Evolutionary conservation across 78 protist genomes (phyloP), one percentile per base, ranked within the genome.

Genomic region (Cyanophora paradoxa): DNA sequence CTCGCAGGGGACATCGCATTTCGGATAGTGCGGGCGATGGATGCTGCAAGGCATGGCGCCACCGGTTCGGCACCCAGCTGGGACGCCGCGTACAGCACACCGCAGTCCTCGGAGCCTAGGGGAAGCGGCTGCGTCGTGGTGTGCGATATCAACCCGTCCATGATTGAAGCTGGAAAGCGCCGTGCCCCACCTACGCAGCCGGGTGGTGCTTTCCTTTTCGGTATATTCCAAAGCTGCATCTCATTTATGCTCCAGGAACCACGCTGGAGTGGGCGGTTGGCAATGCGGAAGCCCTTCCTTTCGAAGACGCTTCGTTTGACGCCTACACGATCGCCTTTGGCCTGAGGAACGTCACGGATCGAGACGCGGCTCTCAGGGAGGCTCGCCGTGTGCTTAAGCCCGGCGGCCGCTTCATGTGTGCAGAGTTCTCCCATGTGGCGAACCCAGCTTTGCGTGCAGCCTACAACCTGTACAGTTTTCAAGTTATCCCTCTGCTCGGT

Each of bases 331-430:
- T 71, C 19, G 76, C 76, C 24, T 71, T 71, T 36, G 63, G 76
- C 48, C 28, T 48, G 28, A 48, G n/a, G n/a, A n/a, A n/a, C n/a
- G n/a, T n/a, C n/a, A n/a, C n/a, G n/a, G n/a, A n/a, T n/a, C n/a
- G n/a, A n/a, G n/a, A n/a, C n/a, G n/a, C n/a, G n/a, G n/a, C n/a
- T n/a, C n/a, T n/a, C n/a, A n/a, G n/a, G n/a, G n/a, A n/a, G n/a
- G n/a, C n/a, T n/a, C n/a, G n/a, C n/a, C n/a, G n/a, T n/a, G 78
- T 73, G 57, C 37, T 73, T 14, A 58, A 46, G 22, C 65, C 65
- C 7, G 78, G 78, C 39, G 78, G 78, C 7, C 67, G 78, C 20
- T 73, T 73, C 37, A 17, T 73, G 14, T 73, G 78, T 16, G 48
- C 58, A 11, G 78, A 73, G 62, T 73, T 73, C 40, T 34, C 48